Percentiles rank a stretch among this genome's conserved stretches.
phyloP scores from a whole-genome alignment of 1,284 basidiomycete species.

The Sanghuangporus baumii region DNA sequence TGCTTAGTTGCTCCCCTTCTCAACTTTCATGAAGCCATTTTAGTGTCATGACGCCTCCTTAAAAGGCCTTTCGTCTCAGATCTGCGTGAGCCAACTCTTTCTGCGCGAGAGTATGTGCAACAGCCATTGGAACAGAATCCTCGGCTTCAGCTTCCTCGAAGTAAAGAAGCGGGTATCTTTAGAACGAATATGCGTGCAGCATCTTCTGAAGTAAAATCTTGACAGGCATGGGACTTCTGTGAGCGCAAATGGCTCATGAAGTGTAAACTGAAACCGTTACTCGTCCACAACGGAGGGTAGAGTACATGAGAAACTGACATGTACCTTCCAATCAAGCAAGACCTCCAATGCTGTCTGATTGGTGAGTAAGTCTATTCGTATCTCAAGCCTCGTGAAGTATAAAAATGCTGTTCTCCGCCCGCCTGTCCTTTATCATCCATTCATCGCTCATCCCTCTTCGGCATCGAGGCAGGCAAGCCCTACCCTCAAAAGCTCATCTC shows the following conservation, averaged over 20 bases:
- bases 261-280: not conserved
- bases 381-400: too few species aligned
- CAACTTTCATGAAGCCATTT: too few species aligned
- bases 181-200: not conserved
- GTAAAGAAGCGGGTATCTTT: not conserved
- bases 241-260: not conserved
- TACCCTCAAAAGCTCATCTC: not conserved
- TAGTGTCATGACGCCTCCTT: not conserved
- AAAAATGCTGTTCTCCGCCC: too few species aligned
- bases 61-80: not conserved
- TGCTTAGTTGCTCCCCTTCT: not conserved
- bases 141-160: not conserved
- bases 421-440: too few species aligned
- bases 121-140: not conserved
- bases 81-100: not conserved
- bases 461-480: not conserved
- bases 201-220: not conserved
- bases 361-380: too few species aligned
- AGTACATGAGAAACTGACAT: not conserved
- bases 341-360: too few species aligned
- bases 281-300: not conserved
- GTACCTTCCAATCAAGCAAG: not conserved
- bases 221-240: not conserved
- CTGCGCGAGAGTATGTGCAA: not conserved
- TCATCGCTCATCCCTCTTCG: too few species aligned